Percentiles rank a stretch among this genome's conserved stretches.
Conservation (phyloP, 208 protist genomes). For the Leishmania tropica region DNA sequence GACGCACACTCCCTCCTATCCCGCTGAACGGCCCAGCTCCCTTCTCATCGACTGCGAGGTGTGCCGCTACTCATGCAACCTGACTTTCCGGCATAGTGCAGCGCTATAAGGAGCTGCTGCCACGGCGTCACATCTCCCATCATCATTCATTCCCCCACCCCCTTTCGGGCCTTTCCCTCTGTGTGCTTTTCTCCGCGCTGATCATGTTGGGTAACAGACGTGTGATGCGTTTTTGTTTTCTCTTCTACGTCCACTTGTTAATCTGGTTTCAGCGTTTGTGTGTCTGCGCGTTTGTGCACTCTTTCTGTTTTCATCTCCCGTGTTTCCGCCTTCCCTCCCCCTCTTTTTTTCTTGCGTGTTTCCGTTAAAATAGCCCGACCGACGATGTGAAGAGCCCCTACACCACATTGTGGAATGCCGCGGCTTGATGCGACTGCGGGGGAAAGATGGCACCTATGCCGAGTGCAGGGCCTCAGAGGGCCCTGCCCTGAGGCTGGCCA, state of each 20-base stretch:
- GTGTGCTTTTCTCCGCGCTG: conserved; percentile 1
- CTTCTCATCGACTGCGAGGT: neutral
- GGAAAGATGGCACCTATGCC: too few relatives aligned
- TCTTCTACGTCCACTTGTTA: neutral
- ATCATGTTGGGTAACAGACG: conserved; percentile 31
- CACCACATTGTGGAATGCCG: neutral
- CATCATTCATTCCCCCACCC: neutral
- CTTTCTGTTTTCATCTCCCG: conserved; percentile 4
- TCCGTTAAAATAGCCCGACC: neutral
- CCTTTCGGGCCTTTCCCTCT: neutral
- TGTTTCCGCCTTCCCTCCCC: conserved; percentile 7
- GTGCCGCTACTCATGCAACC: neutral
- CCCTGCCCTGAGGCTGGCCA: neutral
- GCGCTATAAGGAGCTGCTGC: neutral
- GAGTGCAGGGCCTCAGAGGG: neutral
- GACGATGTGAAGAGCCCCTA: neutral
- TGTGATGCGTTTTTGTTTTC: conserved; percentile 12
- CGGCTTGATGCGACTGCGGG: neutral
- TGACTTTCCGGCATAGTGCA: neutral
- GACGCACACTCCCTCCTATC: neutral
- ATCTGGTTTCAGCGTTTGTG: neutral
- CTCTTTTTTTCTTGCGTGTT: conserved; percentile 18
- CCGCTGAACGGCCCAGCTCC: neutral
- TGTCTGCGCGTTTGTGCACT: neutral
- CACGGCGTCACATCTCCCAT: neutral